phyloP scores from a whole-genome alignment of 257 asterid species.

The Scutellaria barbata region DNA sequence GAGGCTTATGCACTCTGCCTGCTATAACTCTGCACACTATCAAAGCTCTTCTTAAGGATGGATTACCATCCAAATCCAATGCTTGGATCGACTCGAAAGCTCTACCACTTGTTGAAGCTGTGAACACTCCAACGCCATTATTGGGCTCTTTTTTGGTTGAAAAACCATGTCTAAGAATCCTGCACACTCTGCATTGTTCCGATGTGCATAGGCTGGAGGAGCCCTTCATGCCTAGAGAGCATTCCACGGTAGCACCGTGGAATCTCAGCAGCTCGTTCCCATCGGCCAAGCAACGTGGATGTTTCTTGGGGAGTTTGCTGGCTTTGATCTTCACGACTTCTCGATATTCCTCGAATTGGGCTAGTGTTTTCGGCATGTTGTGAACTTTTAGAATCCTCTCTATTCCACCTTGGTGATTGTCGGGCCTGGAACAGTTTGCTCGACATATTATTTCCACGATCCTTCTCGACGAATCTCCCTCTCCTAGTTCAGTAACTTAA shows the following conservation, averaged over 20 bases:
- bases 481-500: constrained; percentile 76
- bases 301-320: constrained; percentile 73
- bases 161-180: constrained; percentile 70
- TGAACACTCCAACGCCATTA: constrained; percentile 72
- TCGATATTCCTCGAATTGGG: constrained; percentile 85
- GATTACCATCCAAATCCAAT: constrained; percentile 27
- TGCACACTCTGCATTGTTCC: constrained; percentile 67
- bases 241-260: constrained; percentile 67
- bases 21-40: constrained; percentile 93
- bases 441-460: constrained; percentile 91
- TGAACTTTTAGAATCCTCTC: constrained; percentile 87
- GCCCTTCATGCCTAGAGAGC: constrained; percentile 63
- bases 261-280: constrained; percentile 90
- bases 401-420: constrained; percentile 47
- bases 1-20: constrained; percentile 87
- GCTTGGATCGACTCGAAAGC: constrained; percentile 68
- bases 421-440: constrained; percentile 54
- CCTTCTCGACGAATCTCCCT: constrained; percentile 88
- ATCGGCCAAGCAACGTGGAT: constrained; percentile 93
- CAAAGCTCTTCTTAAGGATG: constrained; percentile 54
- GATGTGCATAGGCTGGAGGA: constrained; percentile 66
- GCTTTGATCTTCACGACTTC: constrained; percentile 82
- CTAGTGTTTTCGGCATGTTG: constrained; percentile 79
- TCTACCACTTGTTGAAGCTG: constrained; percentile 81
- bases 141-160: constrained; percentile 49